Evolutionary conservation across 768 basidiomycete genomes (phyloP).

Genomic region (Boletus pseudopeckii): DNA sequence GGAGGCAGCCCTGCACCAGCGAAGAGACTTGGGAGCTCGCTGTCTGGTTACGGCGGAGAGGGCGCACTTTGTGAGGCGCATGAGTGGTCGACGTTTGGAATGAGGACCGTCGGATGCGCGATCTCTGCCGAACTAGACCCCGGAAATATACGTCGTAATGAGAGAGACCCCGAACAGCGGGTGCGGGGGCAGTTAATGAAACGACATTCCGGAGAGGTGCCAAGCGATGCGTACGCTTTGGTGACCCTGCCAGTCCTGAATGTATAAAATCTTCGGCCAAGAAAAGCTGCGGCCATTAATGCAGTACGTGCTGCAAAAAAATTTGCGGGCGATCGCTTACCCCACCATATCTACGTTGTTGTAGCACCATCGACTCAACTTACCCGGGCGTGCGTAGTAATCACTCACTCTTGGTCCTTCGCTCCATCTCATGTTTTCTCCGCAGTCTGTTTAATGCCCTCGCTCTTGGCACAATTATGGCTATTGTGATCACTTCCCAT

Average conservation of each 20-base stretch:
- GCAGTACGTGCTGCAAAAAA: conserved; percentile 15
- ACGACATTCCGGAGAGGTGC: conserved; percentile 1
- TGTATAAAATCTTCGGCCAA: conserved; percentile 13
- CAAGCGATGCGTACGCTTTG: conserved; percentile 15
- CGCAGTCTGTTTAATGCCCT: conserved; percentile 25
- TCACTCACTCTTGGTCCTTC: conserved; percentile 9
- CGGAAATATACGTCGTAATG: background rate
- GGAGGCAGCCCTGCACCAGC: conserved; percentile 13
- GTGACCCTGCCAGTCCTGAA: conserved; percentile 21
- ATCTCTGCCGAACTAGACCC: conserved; percentile 19
- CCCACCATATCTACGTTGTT: background rate
- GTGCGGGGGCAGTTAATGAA: conserved; percentile 4
- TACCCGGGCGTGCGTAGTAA: conserved; percentile 22
- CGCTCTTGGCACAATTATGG: conserved; percentile 21
- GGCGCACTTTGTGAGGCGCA: conserved; percentile 16
- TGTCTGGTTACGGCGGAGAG: conserved; percentile 7
- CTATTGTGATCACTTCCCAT: conserved; percentile 12
- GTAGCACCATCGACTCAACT: background rate
- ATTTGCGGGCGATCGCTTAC: conserved; percentile 23
- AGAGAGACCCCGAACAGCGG: conserved; percentile 22
- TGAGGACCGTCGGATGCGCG: conserved; percentile 4
- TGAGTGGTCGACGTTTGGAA: conserved; percentile 13
- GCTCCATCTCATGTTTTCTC: conserved; percentile 10
- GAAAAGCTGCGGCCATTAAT: conserved; percentile 18
- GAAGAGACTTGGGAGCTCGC: background rate